phyloP scores from a whole-genome alignment of 768 basidiomycete genomes.

The Phlegmacium glaucopus region DNA sequence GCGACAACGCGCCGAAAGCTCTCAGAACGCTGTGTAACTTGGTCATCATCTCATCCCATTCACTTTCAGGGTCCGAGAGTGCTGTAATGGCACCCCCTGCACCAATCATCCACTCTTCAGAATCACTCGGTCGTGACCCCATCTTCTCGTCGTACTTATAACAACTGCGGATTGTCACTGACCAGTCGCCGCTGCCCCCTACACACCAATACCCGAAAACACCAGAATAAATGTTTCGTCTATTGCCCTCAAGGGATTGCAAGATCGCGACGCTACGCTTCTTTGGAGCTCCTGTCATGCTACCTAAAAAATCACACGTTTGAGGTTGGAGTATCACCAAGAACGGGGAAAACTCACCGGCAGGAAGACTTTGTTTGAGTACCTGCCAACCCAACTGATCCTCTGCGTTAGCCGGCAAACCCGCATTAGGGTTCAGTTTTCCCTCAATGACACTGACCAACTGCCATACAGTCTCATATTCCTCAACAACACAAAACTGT shows the following conservation, averaged over 20 bases:
- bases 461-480: slow-evolving; percentile 93
- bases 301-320: slow-evolving; percentile 45
- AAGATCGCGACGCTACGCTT: slow-evolving; percentile 91
- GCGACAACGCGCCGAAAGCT: slow-evolving; percentile 45
- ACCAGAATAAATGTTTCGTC: slow-evolving; percentile 85
- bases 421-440: slow-evolving; percentile 31
- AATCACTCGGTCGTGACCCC: slow-evolving; percentile 5
- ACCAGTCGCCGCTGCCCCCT: slow-evolving; percentile 88
- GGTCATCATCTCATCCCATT: slow-evolving; percentile 94
- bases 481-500: slow-evolving; percentile 85
- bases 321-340: neutral
- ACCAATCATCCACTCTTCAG: slow-evolving; percentile 74
- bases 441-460: slow-evolving; percentile 94
- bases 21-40: slow-evolving; percentile 79
- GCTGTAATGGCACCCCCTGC: slow-evolving; percentile 98
- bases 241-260: slow-evolving; percentile 67
- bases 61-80: slow-evolving; percentile 76
- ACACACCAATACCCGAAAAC: slow-evolving; percentile 92
- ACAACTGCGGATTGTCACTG: slow-evolving; percentile 91
- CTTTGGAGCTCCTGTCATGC: slow-evolving; percentile 98
- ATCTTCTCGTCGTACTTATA: slow-evolving; percentile 59
- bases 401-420: slow-evolving; percentile 30
- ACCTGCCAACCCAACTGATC: slow-evolving; percentile 74
- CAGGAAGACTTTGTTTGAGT: slow-evolving; percentile 76
- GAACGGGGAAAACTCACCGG: slow-evolving; percentile 49